phyloP scores from a whole-genome alignment of 192 early-diverging fungal species.

The Umbelopsis sp. region DNA sequence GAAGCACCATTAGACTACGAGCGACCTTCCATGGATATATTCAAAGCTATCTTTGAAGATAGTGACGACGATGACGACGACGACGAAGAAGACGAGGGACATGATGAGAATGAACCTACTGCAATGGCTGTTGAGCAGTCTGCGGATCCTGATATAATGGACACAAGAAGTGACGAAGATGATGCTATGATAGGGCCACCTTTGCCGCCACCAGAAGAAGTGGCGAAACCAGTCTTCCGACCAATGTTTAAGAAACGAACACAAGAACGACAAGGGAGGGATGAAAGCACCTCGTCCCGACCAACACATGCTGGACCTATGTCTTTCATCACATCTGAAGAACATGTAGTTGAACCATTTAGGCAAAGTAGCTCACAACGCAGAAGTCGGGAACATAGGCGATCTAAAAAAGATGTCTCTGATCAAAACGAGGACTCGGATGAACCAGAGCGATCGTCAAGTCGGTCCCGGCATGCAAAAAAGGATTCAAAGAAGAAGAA shows the following conservation, averaged over 20 bases:
- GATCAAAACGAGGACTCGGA: neutral
- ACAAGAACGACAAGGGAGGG: neutral
- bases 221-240: conserved; percentile 21
- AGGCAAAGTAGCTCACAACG: neutral
- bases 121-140: neutral
- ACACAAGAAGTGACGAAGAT: neutral
- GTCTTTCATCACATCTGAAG: conserved; percentile 6
- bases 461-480: neutral
- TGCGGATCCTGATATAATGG: neutral
- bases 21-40: conserved; percentile 82
- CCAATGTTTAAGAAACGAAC: conserved; percentile 38
- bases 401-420: neutral
- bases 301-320: neutral
- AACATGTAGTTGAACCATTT: conserved; percentile 1
- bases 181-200: conserved; percentile 19
- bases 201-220: conserved; percentile 13
- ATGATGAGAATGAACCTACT: neutral
- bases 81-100: conserved; percentile 43
- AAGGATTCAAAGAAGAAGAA: conserved; percentile 6
- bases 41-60: conserved; percentile 80
- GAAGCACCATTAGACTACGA: conserved; percentile 34
- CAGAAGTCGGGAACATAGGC: neutral
- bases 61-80: conserved; percentile 51
- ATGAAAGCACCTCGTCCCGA: neutral
- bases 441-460: neutral